Percentiles rank a stretch among this genome's conserved stretches.
Conservation (phyloP, 2,329 filamentous ascomycete genomes). For the Pseudogymnoascus sp. region DNA sequence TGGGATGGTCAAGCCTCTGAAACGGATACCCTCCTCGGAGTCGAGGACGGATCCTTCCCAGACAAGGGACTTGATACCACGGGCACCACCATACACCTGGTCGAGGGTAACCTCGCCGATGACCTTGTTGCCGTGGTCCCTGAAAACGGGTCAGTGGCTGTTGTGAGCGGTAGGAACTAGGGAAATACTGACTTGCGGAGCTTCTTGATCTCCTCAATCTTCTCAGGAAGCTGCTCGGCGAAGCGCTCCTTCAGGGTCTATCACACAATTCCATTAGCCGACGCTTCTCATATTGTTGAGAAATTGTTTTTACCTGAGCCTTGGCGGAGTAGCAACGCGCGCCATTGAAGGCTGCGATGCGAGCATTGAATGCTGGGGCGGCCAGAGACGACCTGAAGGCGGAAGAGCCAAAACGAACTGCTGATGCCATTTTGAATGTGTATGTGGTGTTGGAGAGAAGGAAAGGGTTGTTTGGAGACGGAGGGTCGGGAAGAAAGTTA, state of each 20-base stretch:
- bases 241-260: constrained; percentile 98
- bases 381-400: constrained; percentile 70
- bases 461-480: constrained; percentile 26
- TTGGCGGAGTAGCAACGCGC: constrained; percentile 90
- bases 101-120: constrained; percentile 96
- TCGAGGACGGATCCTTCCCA: constrained; percentile 99
- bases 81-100: constrained; percentile 98
- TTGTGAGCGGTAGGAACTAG: constrained; percentile 21
- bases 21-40: constrained; percentile 97
- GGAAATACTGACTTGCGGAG: constrained; percentile 68
- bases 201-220: constrained; percentile 99
- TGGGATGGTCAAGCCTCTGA: constrained; percentile 97
- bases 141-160: constrained; percentile 32
- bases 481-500: constrained; percentile 17
- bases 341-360: constrained; percentile 68
- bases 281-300: constrained; percentile 1
- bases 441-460: constrained; percentile 29
- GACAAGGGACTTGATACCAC: constrained; percentile 96
- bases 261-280: constrained; percentile 12
- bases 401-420: constrained; percentile 71
- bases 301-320: constrained; percentile 58
- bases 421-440: constrained; percentile 64
- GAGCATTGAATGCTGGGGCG: constrained; percentile 58
- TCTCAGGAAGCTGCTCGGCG: constrained; percentile 86
- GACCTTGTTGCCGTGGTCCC: constrained; percentile 91